Conservation (phyloP, 1,284 basidiomycete species). For the Fistulinella cinereoalba region DNA sequence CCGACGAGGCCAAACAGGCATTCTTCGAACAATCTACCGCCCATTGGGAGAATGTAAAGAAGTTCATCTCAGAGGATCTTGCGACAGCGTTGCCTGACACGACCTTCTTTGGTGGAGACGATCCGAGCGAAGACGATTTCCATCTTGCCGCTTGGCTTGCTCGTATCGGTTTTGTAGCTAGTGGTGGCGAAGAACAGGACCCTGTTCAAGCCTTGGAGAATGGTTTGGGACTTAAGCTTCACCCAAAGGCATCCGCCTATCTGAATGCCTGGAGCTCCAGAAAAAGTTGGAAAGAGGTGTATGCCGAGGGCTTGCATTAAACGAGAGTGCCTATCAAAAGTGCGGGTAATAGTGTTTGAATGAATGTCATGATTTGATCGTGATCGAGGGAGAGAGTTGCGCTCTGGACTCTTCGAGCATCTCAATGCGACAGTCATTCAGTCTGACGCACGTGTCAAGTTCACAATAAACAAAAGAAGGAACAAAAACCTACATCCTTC, state of each 20-base stretch:
- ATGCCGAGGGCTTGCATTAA: slow-evolving; percentile 47
- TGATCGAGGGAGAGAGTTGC: slow-evolving; percentile 30
- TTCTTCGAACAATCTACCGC: slow-evolving; percentile 42
- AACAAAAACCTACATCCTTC: slow-evolving; percentile 44
- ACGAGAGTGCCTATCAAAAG: neutral
- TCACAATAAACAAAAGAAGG: neutral
- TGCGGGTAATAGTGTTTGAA: neutral
- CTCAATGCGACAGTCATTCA: slow-evolving; percentile 59
- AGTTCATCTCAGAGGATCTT: slow-evolving; percentile 43
- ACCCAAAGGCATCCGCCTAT: slow-evolving; percentile 42
- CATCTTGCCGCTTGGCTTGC: slow-evolving; percentile 54
- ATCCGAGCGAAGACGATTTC: slow-evolving; percentile 53
- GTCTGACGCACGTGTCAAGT: slow-evolving; percentile 35
- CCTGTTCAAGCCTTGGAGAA: slow-evolving; percentile 40
- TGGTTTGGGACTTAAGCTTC: slow-evolving; percentile 39
- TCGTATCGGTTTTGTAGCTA: slow-evolving; percentile 39
- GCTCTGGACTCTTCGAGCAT: slow-evolving; percentile 56
- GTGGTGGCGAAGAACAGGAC: slow-evolving; percentile 36
- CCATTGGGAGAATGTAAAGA: slow-evolving; percentile 41
- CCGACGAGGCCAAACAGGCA: slow-evolving; percentile 35
- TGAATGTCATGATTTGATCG: slow-evolving; percentile 9
- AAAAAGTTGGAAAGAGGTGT: slow-evolving; percentile 58
- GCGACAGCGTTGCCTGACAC: slow-evolving; percentile 40
- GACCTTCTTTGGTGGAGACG: slow-evolving; percentile 48
- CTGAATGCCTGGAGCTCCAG: slow-evolving; percentile 51